Evolutionary conservation across 2,329 filamentous ascomycete species (phyloP).

Genomic region (Ophiostoma perfectum): DNA sequence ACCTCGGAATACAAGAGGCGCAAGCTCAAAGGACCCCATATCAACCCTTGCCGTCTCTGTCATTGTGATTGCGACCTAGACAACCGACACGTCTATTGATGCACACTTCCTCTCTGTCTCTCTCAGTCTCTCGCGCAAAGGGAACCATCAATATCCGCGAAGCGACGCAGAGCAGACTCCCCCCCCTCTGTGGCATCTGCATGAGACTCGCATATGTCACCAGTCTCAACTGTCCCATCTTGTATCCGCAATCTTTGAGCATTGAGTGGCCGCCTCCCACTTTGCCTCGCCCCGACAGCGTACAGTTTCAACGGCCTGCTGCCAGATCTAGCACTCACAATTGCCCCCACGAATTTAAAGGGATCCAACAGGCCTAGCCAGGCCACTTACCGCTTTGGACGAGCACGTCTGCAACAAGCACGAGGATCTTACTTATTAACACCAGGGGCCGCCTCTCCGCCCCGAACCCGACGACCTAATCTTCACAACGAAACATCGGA

Average conservation of each 20-base stretch:
- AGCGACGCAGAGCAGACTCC: too few species aligned
- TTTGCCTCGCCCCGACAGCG: background rate
- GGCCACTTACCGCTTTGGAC: background rate
- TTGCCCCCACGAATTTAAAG: conserved; percentile 9
- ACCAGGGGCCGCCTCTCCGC: conserved; percentile 16
- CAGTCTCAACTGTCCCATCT: conserved; percentile 2
- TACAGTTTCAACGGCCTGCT: background rate
- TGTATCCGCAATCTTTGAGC: conserved; percentile 2
- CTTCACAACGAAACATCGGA: conserved; percentile 16
- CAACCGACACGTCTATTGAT: too few species aligned
- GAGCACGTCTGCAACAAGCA: conserved; percentile 11
- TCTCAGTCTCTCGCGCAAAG: too few species aligned
- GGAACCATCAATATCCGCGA: too few species aligned
- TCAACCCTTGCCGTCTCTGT: too few species aligned
- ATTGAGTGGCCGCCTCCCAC: background rate
- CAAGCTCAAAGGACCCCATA: background rate
- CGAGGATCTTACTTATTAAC: conserved; percentile 16
- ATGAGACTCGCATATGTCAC: conserved; percentile 9
- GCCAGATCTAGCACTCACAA: conserved; percentile 4
- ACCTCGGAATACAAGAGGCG: background rate
- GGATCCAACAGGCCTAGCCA: conserved; percentile 7
- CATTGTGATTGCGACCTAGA: too few species aligned
- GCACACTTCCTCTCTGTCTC: too few species aligned
- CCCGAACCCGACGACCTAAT: conserved; percentile 18
- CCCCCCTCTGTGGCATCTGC: background rate